Conservation (phyloP, 2,329 filamentous ascomycete species). For the Sarocladiaceae sp. region DNA sequence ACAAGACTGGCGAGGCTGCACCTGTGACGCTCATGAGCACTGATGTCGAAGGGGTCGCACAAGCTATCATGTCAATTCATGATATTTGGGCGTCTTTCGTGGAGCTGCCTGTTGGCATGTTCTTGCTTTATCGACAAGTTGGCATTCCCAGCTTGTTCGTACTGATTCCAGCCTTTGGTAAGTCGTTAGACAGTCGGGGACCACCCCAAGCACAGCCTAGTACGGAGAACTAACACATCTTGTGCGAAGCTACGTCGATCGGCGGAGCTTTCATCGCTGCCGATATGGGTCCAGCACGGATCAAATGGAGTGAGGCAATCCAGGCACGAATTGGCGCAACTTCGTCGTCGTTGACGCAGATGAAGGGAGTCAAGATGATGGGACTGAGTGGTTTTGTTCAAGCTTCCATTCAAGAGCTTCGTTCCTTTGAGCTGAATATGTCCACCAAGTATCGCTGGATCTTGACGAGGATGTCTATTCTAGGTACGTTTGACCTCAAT, state of each 20-base stretch:
- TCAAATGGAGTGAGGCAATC: conserved; percentile 35
- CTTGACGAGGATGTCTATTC: conserved; percentile 24
- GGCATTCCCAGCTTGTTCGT: conserved; percentile 24
- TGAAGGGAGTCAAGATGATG: conserved; percentile 42
- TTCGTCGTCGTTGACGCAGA: conserved; percentile 33
- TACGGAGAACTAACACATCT: no score
- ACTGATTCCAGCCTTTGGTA: conserved; percentile 22
- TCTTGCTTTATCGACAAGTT: conserved; percentile 29
- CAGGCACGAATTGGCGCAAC: conserved; percentile 35
- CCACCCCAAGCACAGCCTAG: no score
- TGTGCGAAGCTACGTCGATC: conserved; percentile 18
- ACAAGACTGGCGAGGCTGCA: conserved; percentile 28
- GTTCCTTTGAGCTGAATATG: conserved; percentile 32
- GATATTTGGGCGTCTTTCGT: conserved; percentile 35
- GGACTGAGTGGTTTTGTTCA: conserved; percentile 31
- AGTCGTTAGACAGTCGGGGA: no score
- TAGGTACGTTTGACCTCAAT: conserved; percentile 19
- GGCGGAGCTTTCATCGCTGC: conserved; percentile 18
- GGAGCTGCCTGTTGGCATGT: conserved; percentile 32
- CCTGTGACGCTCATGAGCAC: conserved; percentile 42
- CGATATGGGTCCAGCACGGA: conserved; percentile 26
- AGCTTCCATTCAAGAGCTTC: conserved; percentile 27
- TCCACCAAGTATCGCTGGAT: conserved; percentile 32
- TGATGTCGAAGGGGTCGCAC: conserved; percentile 33
- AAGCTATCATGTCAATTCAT: conserved; percentile 22